Evolutionary conservation across 2,329 filamentous ascomycete genomes (phyloP).

Genomic region (Arthrobotrys sinensis): DNA sequence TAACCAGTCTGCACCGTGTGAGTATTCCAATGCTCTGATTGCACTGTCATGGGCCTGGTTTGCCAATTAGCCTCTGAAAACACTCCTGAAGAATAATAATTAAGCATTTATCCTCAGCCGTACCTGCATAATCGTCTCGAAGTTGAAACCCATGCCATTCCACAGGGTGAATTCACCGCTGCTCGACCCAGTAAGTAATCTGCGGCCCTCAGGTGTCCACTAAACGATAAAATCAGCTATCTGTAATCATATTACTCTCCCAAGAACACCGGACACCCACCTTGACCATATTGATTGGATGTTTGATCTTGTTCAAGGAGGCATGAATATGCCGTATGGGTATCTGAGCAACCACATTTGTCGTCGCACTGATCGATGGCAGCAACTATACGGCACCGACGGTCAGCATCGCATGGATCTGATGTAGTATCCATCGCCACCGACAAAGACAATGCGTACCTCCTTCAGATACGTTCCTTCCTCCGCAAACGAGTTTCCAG

Average conservation of each 20-base stretch:
- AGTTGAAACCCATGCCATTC: conserved; percentile 99
- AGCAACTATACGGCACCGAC: conserved; percentile 77
- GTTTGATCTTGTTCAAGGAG: conserved; percentile 98
- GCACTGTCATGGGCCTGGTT: conserved; percentile 84
- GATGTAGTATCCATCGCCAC: conserved; percentile 32
- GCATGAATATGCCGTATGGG: conserved; percentile 96
- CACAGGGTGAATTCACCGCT: conserved; percentile 98
- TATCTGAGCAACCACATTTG: conserved; percentile 84
- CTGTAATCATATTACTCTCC: not conserved
- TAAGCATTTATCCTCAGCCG: conserved; percentile 59
- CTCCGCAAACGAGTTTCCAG: conserved; percentile 66
- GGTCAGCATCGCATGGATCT: conserved; percentile 38
- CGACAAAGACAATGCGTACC: conserved; percentile 26
- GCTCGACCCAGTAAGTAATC: conserved; percentile 91
- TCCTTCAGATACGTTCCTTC: conserved; percentile 58
- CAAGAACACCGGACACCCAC: conserved; percentile 52
- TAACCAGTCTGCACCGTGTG: conserved; percentile 96
- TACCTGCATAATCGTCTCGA: conserved; percentile 96
- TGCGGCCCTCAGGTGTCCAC: conserved; percentile 96
- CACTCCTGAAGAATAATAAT: not conserved
- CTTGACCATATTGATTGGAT: conserved; percentile 91
- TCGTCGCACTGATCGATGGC: conserved; percentile 80
- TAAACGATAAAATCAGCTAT: conserved; percentile 67
- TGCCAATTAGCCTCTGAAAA: not conserved
- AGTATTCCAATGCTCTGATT: conserved; percentile 87